phyloP scores from a whole-genome alignment of 2,329 filamentous ascomycete genomes.

The Cryphonectria naterciae region DNA sequence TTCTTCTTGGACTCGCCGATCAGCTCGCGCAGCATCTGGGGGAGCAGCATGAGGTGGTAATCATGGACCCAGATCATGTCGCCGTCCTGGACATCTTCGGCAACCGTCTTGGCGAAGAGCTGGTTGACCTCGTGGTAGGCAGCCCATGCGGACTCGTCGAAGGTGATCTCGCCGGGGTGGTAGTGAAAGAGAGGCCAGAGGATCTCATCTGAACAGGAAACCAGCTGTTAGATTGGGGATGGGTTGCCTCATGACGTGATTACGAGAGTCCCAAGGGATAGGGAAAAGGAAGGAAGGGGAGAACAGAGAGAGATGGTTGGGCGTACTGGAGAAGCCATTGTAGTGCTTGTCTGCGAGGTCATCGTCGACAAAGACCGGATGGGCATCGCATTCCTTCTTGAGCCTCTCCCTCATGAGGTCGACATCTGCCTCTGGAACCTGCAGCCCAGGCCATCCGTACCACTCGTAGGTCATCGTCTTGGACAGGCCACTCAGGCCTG shows the following conservation, averaged over 20 bases:
- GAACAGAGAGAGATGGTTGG: neutral
- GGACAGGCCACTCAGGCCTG: constrained; percentile 85
- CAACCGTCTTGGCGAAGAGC: constrained; percentile 86
- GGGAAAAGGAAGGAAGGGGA: constrained; percentile 7
- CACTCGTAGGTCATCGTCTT: constrained; percentile 96
- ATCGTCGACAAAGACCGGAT: constrained; percentile 91
- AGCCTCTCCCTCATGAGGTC: constrained; percentile 74
- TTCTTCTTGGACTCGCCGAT: constrained; percentile 82
- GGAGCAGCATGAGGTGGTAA: constrained; percentile 96
- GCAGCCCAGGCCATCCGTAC: constrained; percentile 97
- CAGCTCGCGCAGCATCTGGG: constrained; percentile 91
- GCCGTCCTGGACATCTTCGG: constrained; percentile 85
- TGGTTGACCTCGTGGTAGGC: constrained; percentile 93
- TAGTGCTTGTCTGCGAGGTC: constrained; percentile 94
- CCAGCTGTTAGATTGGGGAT: constrained; percentile 23
- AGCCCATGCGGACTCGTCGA: constrained; percentile 92
- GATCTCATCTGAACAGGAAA: constrained; percentile 72
- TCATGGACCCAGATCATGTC: constrained; percentile 98
- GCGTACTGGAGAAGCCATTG: constrained; percentile 94
- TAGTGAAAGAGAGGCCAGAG: constrained; percentile 99
- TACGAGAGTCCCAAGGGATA: neutral
- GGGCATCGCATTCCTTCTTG: constrained; percentile 84
- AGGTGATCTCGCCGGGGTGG: constrained; percentile 96
- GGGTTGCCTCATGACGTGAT: neutral
- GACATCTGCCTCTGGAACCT: constrained; percentile 85